Percentiles rank a stretch among this genome's conserved stretches.
phyloP scores from a whole-genome alignment of 2,329 filamentous ascomycete species.

The Fusarium siculi region DNA sequence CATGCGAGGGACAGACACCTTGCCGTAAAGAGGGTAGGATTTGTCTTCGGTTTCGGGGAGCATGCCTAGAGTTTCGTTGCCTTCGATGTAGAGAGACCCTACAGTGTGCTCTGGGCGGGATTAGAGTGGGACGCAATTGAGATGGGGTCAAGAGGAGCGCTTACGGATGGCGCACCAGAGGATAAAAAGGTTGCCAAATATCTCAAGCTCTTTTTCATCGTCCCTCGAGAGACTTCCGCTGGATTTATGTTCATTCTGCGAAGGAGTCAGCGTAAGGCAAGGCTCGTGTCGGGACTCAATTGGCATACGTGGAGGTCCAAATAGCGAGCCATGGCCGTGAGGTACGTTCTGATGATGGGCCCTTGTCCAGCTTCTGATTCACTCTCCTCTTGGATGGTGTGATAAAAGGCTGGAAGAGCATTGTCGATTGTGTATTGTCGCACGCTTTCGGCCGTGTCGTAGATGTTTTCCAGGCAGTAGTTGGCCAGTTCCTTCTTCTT shows the following conservation, averaged over 20 bases:
- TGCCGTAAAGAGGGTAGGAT: slow-evolving; percentile 52
- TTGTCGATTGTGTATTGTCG: slow-evolving; percentile 50
- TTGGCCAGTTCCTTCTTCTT: slow-evolving; percentile 49
- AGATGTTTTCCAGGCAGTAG: slow-evolving; percentile 55
- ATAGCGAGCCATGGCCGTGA: slow-evolving; percentile 36
- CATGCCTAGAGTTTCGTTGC: slow-evolving; percentile 55
- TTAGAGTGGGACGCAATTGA: background rate
- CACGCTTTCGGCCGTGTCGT: slow-evolving; percentile 49
- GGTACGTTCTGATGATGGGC: slow-evolving; percentile 40
- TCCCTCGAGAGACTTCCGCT: background rate
- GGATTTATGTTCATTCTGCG: background rate
- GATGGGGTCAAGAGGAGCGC: slow-evolving; percentile 32
- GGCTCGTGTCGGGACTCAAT: background rate
- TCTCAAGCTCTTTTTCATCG: slow-evolving; percentile 44
- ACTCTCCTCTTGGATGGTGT: slow-evolving; percentile 35
- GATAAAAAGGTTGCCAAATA: slow-evolving; percentile 55
- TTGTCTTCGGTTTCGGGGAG: slow-evolving; percentile 46
- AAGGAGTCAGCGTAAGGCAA: background rate
- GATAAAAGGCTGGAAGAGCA: slow-evolving; percentile 41
- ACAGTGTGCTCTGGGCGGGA: slow-evolving; percentile 54
- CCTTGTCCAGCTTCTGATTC: background rate
- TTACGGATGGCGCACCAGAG: slow-evolving; percentile 61
- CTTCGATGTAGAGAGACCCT: slow-evolving; percentile 56
- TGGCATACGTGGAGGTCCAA: slow-evolving; percentile 34
- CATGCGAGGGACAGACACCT: slow-evolving; percentile 56